phyloP scores from a whole-genome alignment of 2,329 filamentous ascomycete species.

The Bimuria novae-zelandiae region DNA sequence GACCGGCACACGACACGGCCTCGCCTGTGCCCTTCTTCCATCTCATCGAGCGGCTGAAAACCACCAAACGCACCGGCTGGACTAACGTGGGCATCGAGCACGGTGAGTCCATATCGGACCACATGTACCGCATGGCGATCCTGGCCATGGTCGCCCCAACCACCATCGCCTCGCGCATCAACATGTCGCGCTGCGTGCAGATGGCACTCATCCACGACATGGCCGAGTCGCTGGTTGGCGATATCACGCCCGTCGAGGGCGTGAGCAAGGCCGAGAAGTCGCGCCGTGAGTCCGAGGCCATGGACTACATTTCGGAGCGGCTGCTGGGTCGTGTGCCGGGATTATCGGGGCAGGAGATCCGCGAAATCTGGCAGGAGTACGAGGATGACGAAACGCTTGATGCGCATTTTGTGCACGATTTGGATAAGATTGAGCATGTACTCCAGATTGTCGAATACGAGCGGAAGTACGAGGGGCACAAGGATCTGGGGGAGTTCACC shows the following conservation, averaged over 20 bases:
- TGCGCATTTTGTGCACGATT: slow-evolving; percentile 88
- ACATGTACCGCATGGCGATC: slow-evolving; percentile 99
- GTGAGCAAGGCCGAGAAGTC: slow-evolving; percentile 87
- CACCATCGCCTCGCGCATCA: slow-evolving; percentile 70
- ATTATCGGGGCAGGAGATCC: slow-evolving; percentile 69
- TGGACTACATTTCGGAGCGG: slow-evolving; percentile 82
- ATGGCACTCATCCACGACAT: slow-evolving; percentile 98
- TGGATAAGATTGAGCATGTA: slow-evolving; percentile 95
- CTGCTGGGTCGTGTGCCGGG: slow-evolving; percentile 81
- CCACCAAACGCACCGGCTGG: slow-evolving; percentile 96
- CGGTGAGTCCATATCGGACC: slow-evolving; percentile 92
- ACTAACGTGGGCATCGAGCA: slow-evolving; percentile 75
- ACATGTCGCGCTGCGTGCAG: slow-evolving; percentile 83
- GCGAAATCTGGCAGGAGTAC: slow-evolving; percentile 90
- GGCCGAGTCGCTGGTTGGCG: slow-evolving; percentile 92
- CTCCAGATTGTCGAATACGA: slow-evolving; percentile 98
- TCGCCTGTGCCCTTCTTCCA: slow-evolving; percentile 94
- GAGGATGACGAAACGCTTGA: slow-evolving; percentile 85
- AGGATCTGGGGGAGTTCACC: slow-evolving; percentile 86
- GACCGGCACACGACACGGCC: slow-evolving; percentile 46
- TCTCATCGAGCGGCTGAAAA: slow-evolving; percentile 90
- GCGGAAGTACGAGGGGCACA: slow-evolving; percentile 64
- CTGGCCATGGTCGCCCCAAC: slow-evolving; percentile 91
- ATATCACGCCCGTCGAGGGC: slow-evolving; percentile 92
- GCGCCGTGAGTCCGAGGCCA: slow-evolving; percentile 82